Percentiles rank a stretch among this genome's conserved stretches.
phyloP scores from a whole-genome alignment of 2,329 filamentous ascomycete species.

The Fusarium nodosum region DNA sequence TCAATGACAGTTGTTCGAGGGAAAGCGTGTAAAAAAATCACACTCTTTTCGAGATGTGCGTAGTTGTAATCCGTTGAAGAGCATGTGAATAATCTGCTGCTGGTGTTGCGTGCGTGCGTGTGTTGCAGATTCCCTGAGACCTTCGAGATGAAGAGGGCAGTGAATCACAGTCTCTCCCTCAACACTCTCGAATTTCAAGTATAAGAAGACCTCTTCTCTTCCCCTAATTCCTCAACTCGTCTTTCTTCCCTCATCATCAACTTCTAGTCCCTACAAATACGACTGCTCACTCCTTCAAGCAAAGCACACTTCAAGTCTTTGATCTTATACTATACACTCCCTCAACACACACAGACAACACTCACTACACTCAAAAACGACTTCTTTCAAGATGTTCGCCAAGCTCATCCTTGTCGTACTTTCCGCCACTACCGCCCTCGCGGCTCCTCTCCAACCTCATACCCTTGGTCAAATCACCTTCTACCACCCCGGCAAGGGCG shows the following conservation, averaged over 20 bases:
- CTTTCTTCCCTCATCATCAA: constrained; percentile 9
- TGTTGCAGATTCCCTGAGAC: background rate
- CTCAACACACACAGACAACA: background rate
- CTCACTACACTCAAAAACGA: constrained; percentile 1
- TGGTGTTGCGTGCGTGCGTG: constrained; percentile 2
- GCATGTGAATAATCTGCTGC: constrained; percentile 7
- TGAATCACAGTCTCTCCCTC: constrained; percentile 33
- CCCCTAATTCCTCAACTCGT: background rate
- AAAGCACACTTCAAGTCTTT: constrained; percentile 6
- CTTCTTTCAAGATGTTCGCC: constrained; percentile 42
- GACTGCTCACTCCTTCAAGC: constrained; percentile 7
- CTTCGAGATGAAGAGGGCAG: constrained; percentile 1
- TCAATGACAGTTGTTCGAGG: constrained; percentile 16
- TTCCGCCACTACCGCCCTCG: constrained; percentile 37
- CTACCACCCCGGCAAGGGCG: constrained; percentile 75
- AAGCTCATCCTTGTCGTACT: constrained; percentile 42
- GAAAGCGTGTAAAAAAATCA: background rate
- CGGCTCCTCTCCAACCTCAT: constrained; percentile 21
- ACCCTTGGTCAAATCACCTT: constrained; percentile 58
- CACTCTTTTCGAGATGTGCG: too few species aligned
- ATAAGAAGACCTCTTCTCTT: constrained; percentile 31
- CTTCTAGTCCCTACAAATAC: constrained; percentile 9
- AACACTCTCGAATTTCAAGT: constrained; percentile 7
- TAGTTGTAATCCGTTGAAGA: background rate
- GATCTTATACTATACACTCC: background rate